Conservation (phyloP, 139 green algal species). For the Picochlorum sp. region DNA sequence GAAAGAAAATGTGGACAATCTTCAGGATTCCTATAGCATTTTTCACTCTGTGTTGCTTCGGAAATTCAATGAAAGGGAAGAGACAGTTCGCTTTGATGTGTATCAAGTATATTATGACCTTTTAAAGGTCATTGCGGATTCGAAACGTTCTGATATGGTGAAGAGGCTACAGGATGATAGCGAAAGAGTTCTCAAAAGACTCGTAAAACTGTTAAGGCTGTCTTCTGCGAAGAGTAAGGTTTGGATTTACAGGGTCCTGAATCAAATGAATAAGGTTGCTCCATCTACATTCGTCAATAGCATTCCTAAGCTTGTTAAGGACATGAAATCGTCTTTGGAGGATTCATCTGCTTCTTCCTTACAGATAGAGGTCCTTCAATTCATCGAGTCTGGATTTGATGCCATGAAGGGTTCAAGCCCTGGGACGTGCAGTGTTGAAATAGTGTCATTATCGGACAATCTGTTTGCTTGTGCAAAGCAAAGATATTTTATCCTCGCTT, state of each 20-base stretch:
- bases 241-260: background rate
- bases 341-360: slow-evolving; percentile 43
- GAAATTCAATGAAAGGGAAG: slow-evolving; percentile 84
- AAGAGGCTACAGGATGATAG: slow-evolving; percentile 9
- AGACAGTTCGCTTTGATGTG: slow-evolving; percentile 78
- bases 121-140: slow-evolving; percentile 35
- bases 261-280: background rate
- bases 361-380: slow-evolving; percentile 89
- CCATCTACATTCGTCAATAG: slow-evolving; percentile 24
- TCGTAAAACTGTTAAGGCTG: too few relatives aligned
- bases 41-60: slow-evolving; percentile 39
- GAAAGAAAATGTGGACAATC: slow-evolving; percentile 45
- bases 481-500: slow-evolving; percentile 86
- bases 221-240: too few relatives aligned
- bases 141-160: background rate
- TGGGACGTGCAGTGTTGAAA: slow-evolving; percentile 32
- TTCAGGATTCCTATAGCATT: slow-evolving; percentile 29
- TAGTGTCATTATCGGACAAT: slow-evolving; percentile 38
- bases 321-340: slow-evolving; percentile 52
- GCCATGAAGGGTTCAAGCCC: slow-evolving; percentile 36
- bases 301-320: slow-evolving; percentile 48
- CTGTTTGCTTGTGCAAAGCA: slow-evolving; percentile 51
- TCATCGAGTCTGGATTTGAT: slow-evolving; percentile 56
- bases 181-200: slow-evolving; percentile 9
- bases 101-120: slow-evolving; percentile 65